phyloP scores from a whole-genome alignment of 176 grass and related monocot species.

The Secale cereale region DNA sequence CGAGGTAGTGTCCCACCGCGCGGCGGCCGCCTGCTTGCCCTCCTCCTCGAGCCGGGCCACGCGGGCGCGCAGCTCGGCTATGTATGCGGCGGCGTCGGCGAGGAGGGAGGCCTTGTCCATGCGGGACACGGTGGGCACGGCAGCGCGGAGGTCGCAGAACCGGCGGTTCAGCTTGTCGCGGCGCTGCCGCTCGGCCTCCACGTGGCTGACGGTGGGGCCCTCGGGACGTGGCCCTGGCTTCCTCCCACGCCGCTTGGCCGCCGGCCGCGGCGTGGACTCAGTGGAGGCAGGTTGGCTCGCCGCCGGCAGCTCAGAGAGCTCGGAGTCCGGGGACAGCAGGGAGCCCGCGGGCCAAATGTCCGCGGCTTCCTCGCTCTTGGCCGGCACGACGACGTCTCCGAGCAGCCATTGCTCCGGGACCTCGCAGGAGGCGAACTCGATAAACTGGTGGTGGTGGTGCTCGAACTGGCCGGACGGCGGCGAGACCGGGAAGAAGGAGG shows the following conservation, averaged over 20 bases:
- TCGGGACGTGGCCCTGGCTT: slow-evolving; percentile 30
- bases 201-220: slow-evolving; percentile 44
- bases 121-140: slow-evolving; percentile 71
- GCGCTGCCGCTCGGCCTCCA: slow-evolving; percentile 78
- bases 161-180: slow-evolving; percentile 78
- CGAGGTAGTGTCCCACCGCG: slow-evolving; percentile 18
- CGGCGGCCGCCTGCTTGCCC: slow-evolving; percentile 8
- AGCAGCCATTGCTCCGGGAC: slow-evolving; percentile 51
- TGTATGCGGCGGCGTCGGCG: slow-evolving; percentile 66
- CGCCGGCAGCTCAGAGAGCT: slow-evolving; percentile 15
- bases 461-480: slow-evolving; percentile 20
- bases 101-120: slow-evolving; percentile 96
- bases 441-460: background rate
- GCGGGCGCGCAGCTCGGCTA: slow-evolving; percentile 54
- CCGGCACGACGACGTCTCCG: background rate
- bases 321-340: slow-evolving; percentile 33
- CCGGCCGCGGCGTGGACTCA: background rate
- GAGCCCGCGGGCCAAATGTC: background rate
- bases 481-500: slow-evolving; percentile 24
- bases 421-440: slow-evolving; percentile 49
- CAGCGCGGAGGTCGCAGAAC: slow-evolving; percentile 71
- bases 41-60: slow-evolving; percentile 42
- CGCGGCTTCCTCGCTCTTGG: slow-evolving; percentile 22
- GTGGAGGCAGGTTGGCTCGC: background rate
- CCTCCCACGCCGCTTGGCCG: slow-evolving; percentile 35